These are phyloP conservation scores for Fusarium veterinarium DNA, from an alignment of 2,329 filamentous ascomycete genomes.

Conservation along the genomic window DNA sequence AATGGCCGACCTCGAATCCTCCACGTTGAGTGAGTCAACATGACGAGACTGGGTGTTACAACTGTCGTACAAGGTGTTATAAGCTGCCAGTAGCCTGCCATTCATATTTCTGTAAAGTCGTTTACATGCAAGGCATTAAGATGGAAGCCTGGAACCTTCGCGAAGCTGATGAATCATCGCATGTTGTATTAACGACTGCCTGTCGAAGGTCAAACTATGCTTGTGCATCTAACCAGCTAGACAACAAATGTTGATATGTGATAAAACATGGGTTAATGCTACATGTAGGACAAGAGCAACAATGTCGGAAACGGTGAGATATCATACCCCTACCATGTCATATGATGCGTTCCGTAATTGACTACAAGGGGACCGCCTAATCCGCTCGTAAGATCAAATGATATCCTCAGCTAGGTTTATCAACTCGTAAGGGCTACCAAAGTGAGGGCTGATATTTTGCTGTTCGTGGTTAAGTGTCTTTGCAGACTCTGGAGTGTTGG, in stretches of 20 bases:
- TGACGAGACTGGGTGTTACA: conserved; percentile 26
- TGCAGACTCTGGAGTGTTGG: conserved; percentile 50
- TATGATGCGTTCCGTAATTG: neutral
- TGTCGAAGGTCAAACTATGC: neutral
- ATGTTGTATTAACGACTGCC: neutral
- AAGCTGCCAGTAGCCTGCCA: conserved; percentile 5
- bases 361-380: neutral
- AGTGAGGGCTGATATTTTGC: conserved; percentile 46
- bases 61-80: conserved; percentile 12
- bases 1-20: neutral
- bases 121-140: neutral
- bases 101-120: neutral
- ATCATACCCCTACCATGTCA: neutral
- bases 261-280: neutral
- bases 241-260: neutral
- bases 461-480: conserved; percentile 61
- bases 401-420: neutral
- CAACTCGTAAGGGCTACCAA: conserved; percentile 37
- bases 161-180: conserved; percentile 2
- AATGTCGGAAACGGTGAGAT: conserved; percentile 1
- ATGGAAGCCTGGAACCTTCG: conserved; percentile 9
- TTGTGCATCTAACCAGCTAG: neutral
- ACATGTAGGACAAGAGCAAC: neutral
- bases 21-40: conserved; percentile 15
- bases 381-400: neutral